Evolutionary conservation across 805 yeast species (phyloP).

Genomic region (Myxozyma vanderwaltii): DNA sequence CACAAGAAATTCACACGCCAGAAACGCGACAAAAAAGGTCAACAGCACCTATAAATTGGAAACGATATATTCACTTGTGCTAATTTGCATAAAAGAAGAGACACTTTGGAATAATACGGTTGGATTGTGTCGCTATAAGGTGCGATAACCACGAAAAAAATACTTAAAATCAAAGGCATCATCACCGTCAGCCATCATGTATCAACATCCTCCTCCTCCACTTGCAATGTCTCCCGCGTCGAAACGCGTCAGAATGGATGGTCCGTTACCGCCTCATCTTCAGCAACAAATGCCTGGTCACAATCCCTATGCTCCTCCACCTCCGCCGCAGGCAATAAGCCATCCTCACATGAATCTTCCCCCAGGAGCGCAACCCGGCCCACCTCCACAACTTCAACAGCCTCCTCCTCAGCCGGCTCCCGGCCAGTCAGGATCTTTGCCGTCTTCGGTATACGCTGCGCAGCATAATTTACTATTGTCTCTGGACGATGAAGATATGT

Average conservation of each 20-base stretch:
- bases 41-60: no score
- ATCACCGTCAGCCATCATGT: slow-evolving; percentile 10
- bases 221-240: slow-evolving; percentile 28
- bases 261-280: slow-evolving; percentile 10
- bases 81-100: no score
- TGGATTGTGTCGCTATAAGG: no score
- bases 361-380: slow-evolving; percentile 4
- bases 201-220: slow-evolving; percentile 30
- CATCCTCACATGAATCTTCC: slow-evolving; percentile 10
- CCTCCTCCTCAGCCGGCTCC: neutral
- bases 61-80: no score
- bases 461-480: slow-evolving; percentile 22
- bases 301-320: slow-evolving; percentile 3
- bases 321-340: slow-evolving; percentile 7
- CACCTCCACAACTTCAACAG: slow-evolving; percentile 4
- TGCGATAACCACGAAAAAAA: no score
- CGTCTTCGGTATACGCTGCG: slow-evolving; percentile 15
- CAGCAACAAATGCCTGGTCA: slow-evolving; percentile 1
- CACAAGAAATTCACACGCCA: no score
- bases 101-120: no score
- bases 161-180: no score
- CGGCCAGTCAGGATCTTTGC: slow-evolving; percentile 2
- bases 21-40: no score
- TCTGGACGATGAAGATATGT: slow-evolving; percentile 29
- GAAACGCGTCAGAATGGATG: slow-evolving; percentile 28